Evolutionary conservation across 768 basidiomycete species (phyloP), one percentile per base, ranked within the genome.

Genomic region (Hypholoma fasciculare): DNA sequence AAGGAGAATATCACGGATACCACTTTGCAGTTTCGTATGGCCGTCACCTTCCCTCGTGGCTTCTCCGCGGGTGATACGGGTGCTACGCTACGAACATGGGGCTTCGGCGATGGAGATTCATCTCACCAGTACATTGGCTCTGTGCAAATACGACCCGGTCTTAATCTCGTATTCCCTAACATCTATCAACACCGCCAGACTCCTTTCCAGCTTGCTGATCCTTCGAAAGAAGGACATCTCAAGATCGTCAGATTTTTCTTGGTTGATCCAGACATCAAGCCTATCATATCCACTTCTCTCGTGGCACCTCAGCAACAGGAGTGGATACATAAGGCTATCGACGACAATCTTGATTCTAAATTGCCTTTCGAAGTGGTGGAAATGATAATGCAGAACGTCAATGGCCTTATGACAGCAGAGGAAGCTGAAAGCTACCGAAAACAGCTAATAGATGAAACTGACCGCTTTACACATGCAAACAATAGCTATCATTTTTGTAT

Each of bases 121-220:
- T 79, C 78, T 58, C 77, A 80, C 55, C 82, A 86, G 65, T 70
- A 77, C 60, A 67, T 82, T 38, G 80, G 80, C 16, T 61, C 71
- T 17, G 71, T 77, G 13, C 69, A 72, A 2, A 67, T 82, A 17
- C 66, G 59, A 1, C 49, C 63, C 14, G 78, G 76, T 6, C 68
- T 81, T 36, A 72, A 69, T 37, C 62, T 84, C 39, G 75, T 76
- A 39, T 85, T 82, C 59, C 85, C 84, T 14, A 86, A 86, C 65
- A 78, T 84, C 42, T 85, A 83, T 67, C 84, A 85, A 63, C 73
- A 82, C 54, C 66, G 67, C 8, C 71, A 77, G 36, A 71, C 77
- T 0, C 61, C 75, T 1, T 77, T 82, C 52, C 52, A 66, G 8
- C 74, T 83, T 9, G 59, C 61, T 5, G 79, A 85, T 66, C 65